These are phyloP conservation scores for Saturnispora serradocipensis DNA, from an alignment of 805 yeast species.

Conservation along the genomic window DNA sequence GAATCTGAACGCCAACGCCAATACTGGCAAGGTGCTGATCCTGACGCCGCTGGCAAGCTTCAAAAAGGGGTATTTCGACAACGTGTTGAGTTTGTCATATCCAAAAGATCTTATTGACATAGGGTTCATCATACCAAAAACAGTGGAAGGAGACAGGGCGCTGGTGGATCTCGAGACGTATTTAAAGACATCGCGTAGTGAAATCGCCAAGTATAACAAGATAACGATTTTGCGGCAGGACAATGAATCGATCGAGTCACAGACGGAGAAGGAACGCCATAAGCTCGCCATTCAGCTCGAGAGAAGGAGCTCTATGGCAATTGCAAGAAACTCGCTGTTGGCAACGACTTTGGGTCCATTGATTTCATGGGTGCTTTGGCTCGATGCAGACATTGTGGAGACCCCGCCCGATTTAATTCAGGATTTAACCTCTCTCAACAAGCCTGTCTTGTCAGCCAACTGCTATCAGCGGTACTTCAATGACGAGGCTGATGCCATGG, in stretches of 20 bases:
- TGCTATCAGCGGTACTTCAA: slow-evolving; percentile 79
- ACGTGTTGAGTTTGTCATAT: slow-evolving; percentile 62
- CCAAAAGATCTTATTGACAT: slow-evolving; percentile 80
- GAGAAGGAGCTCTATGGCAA: slow-evolving; percentile 84
- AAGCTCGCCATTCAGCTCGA: slow-evolving; percentile 79
- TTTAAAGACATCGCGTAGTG: slow-evolving; percentile 55
- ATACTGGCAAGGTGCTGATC: slow-evolving; percentile 75
- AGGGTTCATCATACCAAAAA: slow-evolving; percentile 87
- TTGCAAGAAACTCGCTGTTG: slow-evolving; percentile 85
- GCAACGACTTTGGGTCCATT: slow-evolving; percentile 84
- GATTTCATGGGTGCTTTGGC: slow-evolving; percentile 94
- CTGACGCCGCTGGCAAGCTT: slow-evolving; percentile 88
- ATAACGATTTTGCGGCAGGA: slow-evolving; percentile 90
- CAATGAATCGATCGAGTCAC: slow-evolving; percentile 62
- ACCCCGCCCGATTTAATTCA: slow-evolving; percentile 76
- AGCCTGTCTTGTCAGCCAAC: slow-evolving; percentile 84
- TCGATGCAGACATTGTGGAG: slow-evolving; percentile 91
- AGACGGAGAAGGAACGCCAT: slow-evolving; percentile 82
- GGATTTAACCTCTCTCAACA: slow-evolving; percentile 77
- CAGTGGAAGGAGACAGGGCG: slow-evolving; percentile 72
- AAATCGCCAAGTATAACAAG: slow-evolving; percentile 63
- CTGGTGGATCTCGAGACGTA: slow-evolving; percentile 64
- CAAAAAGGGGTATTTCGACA: slow-evolving; percentile 81
- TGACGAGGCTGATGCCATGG: slow-evolving; percentile 40
- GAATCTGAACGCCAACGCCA: slow-evolving; percentile 69